Conservation (phyloP, 2,329 filamentous ascomycete genomes). For the Ceratocystis cubensis region DNA sequence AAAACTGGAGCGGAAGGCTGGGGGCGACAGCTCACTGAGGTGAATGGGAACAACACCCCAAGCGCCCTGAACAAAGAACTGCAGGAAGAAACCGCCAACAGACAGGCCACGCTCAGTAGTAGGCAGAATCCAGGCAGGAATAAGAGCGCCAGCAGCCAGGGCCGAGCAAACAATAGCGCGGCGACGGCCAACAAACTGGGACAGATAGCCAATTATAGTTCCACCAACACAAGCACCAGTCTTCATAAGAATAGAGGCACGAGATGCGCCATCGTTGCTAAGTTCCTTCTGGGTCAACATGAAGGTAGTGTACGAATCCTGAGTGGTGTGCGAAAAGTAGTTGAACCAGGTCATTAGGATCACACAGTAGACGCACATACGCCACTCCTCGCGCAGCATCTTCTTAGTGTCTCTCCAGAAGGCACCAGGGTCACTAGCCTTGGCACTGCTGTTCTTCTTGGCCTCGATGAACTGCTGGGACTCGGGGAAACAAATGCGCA, state of each 20-base stretch:
- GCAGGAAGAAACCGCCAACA: slow-evolving; percentile 60
- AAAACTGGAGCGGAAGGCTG: slow-evolving; percentile 60
- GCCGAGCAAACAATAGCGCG: slow-evolving; percentile 51
- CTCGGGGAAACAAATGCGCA: slow-evolving; percentile 59
- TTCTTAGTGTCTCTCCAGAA: slow-evolving; percentile 59
- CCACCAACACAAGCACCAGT: slow-evolving; percentile 63
- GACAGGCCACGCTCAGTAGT: slow-evolving; percentile 46
- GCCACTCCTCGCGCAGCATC: slow-evolving; percentile 61
- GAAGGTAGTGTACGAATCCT: slow-evolving; percentile 73
- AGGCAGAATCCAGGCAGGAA: slow-evolving; percentile 60
- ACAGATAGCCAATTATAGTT: slow-evolving; percentile 59
- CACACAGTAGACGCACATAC: slow-evolving; percentile 63
- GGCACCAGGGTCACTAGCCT: slow-evolving; percentile 27
- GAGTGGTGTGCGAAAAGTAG: slow-evolving; percentile 65
- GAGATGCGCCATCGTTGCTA: slow-evolving; percentile 47
- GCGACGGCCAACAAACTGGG: slow-evolving; percentile 63
- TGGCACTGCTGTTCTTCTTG: slow-evolving; percentile 36
- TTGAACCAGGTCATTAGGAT: slow-evolving; percentile 69
- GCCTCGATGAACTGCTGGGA: slow-evolving; percentile 63
- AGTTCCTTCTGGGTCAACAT: slow-evolving; percentile 63
- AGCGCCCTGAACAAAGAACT: slow-evolving; percentile 65
- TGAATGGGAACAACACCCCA: slow-evolving; percentile 70
- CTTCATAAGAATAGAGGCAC: slow-evolving; percentile 74
- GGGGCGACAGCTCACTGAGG: slow-evolving; percentile 63
- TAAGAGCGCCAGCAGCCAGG: slow-evolving; percentile 46